Percentiles rank a stretch among this genome's conserved stretches.
Conservation (phyloP, 768 basidiomycete genomes). For the Agrocybe praecox region DNA sequence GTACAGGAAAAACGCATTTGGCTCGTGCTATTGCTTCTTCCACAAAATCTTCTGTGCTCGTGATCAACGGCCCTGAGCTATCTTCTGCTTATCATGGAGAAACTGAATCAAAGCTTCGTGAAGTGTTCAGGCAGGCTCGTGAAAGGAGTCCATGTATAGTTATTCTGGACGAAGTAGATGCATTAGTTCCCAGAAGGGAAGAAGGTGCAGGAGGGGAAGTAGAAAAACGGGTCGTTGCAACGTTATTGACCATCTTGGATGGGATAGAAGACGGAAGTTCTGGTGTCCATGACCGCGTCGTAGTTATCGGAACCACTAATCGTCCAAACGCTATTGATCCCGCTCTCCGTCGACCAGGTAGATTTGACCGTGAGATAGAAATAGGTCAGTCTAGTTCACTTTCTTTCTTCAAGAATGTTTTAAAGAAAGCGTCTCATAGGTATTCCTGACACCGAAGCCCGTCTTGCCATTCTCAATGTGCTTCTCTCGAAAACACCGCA, state of each 20-base stretch:
- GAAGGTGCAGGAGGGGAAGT: conserved; percentile 93
- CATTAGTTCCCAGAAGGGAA: conserved; percentile 88
- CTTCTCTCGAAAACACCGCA: conserved; percentile 83
- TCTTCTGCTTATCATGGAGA: conserved; percentile 97
- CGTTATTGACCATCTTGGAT: conserved; percentile 91
- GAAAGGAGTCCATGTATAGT: conserved; percentile 88
- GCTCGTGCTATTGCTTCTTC: conserved; percentile 93
- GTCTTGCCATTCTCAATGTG: conserved; percentile 85
- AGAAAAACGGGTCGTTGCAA: conserved; percentile 94
- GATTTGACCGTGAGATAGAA: conserved; percentile 95
- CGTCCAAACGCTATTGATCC: background rate
- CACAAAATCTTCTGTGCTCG: conserved; percentile 83
- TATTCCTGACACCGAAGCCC: conserved; percentile 85
- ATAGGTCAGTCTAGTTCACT: conserved; percentile 58
- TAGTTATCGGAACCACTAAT: conserved; percentile 90
- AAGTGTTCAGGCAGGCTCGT: conserved; percentile 86
- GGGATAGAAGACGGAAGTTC: conserved; percentile 67
- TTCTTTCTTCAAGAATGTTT: conserved; percentile 5
- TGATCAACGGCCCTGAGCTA: conserved; percentile 94
- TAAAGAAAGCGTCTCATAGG: conserved; percentile 47
- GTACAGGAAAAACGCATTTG: conserved; percentile 97
- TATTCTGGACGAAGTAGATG: conserved; percentile 95
- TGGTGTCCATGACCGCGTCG: conserved; percentile 61
- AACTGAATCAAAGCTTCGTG: conserved; percentile 88
- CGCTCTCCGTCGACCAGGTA: conserved; percentile 39